Evolutionary conservation across 2,329 filamentous ascomycete genomes (phyloP).

Genomic region (Xylariaceae sp.): DNA sequence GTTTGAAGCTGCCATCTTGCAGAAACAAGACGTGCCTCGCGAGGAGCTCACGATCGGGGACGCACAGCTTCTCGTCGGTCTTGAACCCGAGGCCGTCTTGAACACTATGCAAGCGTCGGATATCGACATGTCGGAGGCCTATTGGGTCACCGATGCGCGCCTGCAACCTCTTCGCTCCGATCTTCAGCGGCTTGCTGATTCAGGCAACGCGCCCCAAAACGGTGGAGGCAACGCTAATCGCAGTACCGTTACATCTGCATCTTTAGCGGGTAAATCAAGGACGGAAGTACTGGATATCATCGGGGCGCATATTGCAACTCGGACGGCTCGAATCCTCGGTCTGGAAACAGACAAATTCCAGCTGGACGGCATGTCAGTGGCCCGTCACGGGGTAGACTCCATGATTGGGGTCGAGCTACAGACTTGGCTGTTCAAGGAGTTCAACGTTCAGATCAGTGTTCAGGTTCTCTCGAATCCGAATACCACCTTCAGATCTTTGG

Average conservation of each 20-base stretch:
- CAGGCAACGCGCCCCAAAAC: background rate
- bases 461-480: too few species aligned
- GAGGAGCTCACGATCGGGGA: background rate
- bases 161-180: background rate
- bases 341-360: slow-evolving; percentile 5
- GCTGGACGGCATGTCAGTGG: slow-evolving; percentile 22
- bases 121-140: slow-evolving; percentile 3
- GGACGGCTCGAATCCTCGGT: slow-evolving; percentile 8
- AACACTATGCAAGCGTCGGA: background rate
- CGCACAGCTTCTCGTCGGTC: slow-evolving; percentile 9
- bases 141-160: slow-evolving; percentile 8
- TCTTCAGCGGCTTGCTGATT: background rate
- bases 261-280: background rate
- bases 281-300: background rate
- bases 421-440: slow-evolving; percentile 35
- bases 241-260: background rate
- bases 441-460: too few species aligned
- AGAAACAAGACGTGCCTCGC: too few species aligned
- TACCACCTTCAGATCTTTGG: too few species aligned
- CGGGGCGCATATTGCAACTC: slow-evolving; percentile 4
- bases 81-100: slow-evolving; percentile 7
- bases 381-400: slow-evolving; percentile 33
- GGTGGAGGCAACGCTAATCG: background rate
- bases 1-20: slow-evolving; percentile 10
- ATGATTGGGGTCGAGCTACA: slow-evolving; percentile 36